Base-by-base conservation (phyloP, 2,329 filamentous ascomycete genomes). In the Fusarium liriodendri region DNA sequence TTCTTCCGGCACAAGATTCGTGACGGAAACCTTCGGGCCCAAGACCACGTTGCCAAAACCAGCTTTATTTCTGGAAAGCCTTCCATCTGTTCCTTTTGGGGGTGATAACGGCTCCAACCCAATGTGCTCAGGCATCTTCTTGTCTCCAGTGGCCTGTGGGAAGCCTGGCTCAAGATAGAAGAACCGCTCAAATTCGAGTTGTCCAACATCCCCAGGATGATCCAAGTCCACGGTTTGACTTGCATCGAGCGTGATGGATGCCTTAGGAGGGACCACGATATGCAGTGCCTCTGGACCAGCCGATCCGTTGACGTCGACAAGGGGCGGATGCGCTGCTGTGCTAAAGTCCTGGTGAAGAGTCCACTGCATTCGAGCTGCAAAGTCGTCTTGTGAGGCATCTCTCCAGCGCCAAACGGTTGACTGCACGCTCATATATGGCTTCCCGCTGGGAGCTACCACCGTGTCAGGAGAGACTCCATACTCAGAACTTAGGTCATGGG, bases 381-480 rank as follows among this genome's bases (percentile, higher is more conserved):
- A 54, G 2, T 54, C 50, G 13, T 54, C 50, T 29, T 54, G 50
- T 1, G 29, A 54, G 25, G 50, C 50, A 7, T 54, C 29, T 20
- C 50, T 54, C 50, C 29, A 54, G 3, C 50, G 50, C 50, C 50
- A 54, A 1, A 54, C 22, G 1, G 45, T 50, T 11, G 45, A 25
- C 5, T 18, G 22, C 2, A 50, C 25, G 2, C 45, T 50, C 45
- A 50, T 50, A 33, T 54, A 71, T 10, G 3, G 55, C 2, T 54
- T 33, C 0, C 62, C 67, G 27, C 2, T 13, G 38, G 11, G n/a
- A 5, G 8, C 7, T 10, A 55, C 38, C 13, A 71, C 13, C 9
- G 50, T 55, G 35, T 71, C 68, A 0, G 37, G 50, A 0, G 68
- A 71, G 9, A 64, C 63, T 0, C 55, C 63, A 11, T 71, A 71